A percentile compares a stretch with the other conserved stretches of the same genome.
These are phyloP conservation scores for Bipolaris zeicola DNA, from an alignment of 2,329 filamentous ascomycete species.

Conservation along the genomic window DNA sequence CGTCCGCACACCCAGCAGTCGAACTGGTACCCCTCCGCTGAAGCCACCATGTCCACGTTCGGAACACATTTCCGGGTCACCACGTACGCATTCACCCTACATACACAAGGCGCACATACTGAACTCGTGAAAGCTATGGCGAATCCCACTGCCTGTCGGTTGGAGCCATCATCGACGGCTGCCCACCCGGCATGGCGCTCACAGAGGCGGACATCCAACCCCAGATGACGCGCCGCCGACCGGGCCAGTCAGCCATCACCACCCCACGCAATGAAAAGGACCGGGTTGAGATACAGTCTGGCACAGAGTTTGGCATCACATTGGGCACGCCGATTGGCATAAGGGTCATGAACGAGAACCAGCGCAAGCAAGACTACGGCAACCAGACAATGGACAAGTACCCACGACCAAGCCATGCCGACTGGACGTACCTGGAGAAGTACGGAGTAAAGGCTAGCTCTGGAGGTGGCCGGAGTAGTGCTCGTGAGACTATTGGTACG, in stretches of 20 bases:
- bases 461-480: conserved; percentile 87
- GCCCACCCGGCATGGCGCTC: conserved; percentile 84
- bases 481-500: conserved; percentile 88
- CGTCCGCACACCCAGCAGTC: conserved; percentile 9
- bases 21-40: conserved; percentile 5
- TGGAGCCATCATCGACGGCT: conserved; percentile 93
- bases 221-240: conserved; percentile 87
- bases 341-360: conserved; percentile 88
- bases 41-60: conserved; percentile 69
- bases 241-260: conserved; percentile 86
- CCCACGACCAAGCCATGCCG: conserved; percentile 90
- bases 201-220: conserved; percentile 89
- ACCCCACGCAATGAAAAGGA: conserved; percentile 95
- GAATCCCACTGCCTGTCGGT: conserved; percentile 92
- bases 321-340: conserved; percentile 90
- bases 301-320: conserved; percentile 86
- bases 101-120: conserved; percentile 17
- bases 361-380: conserved; percentile 90
- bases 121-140: conserved; percentile 63
- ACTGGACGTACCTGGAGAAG: conserved; percentile 97
- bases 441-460: conserved; percentile 92
- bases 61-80: conserved; percentile 81
- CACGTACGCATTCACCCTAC: conserved; percentile 63
- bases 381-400: conserved; percentile 87
- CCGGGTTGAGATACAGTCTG: conserved; percentile 87